Conservation (phyloP, 257 asterid species). For the Penstemon barbatus region DNA sequence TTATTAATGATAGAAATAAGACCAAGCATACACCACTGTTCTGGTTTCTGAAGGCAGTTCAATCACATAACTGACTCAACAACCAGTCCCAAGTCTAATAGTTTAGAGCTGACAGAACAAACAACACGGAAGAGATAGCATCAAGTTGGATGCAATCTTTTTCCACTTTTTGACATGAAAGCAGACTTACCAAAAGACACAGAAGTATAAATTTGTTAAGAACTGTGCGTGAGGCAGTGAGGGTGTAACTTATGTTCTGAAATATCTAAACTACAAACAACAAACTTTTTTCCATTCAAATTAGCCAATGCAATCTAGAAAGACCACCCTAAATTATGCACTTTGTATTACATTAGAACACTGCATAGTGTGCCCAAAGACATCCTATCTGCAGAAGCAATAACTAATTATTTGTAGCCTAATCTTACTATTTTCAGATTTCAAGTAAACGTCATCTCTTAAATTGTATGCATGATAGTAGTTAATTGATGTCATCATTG, state of each 20-base stretch:
- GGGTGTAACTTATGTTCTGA: no score
- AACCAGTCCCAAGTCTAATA: constrained; percentile 20
- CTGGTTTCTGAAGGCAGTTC: constrained; percentile 11
- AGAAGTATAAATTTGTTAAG: no score
- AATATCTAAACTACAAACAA: no score
- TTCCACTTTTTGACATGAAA: constrained; percentile 9
- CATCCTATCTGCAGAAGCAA: constrained; percentile 10
- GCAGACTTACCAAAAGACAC: constrained; percentile 5
- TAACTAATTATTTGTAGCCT: neutral
- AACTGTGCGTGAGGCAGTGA: no score
- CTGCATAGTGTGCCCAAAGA: neutral
- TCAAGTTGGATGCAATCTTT: constrained; percentile 7
- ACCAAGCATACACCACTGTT: constrained; percentile 2
- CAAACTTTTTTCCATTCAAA: no score
- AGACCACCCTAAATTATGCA: neutral
- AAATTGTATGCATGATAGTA: no score
- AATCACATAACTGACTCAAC: constrained; percentile 17
- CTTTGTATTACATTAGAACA: neutral
- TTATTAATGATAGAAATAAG: constrained; percentile 9
- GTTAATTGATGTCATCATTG: no score
- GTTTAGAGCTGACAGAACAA: constrained; percentile 2
- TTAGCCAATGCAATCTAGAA: no score
- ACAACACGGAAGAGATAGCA: constrained; percentile 11
- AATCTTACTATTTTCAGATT: no score
- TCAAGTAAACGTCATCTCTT: no score